Base-by-base conservation (phyloP, 805 yeast species). In the Millerago galiae region DNA sequence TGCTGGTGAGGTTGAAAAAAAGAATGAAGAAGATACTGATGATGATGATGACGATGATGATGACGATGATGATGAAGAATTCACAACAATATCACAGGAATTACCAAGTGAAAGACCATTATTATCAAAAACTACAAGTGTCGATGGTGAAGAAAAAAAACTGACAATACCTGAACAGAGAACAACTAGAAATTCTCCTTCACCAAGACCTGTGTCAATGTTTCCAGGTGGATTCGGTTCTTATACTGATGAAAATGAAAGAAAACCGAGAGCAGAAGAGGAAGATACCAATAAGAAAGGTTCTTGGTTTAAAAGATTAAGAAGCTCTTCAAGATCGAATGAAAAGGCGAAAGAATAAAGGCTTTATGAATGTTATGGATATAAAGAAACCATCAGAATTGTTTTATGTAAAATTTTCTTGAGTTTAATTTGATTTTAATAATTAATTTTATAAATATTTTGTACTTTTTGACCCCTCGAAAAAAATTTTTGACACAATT, bases 221-320 rank as follows among this genome's bases (percentile, higher is more conserved):
- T 49, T 54, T 40, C 51, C 54, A n/a, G 56, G 52, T 17, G 42
- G 48, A 14, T 12, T 43, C 8, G 8, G 36, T 5, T 34, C 34
- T 13, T 17, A 9, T 11, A n/a, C 36, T 24, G 53, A 43, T n/a
- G 57, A 49, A 16, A 8, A 16, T 17, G 65, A 60, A n/a, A 47
- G 67, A 40, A 54, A 52, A 27, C 49, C 62, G 1, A 51, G 66
- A 38, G 21, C 11, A 13, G 40, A 29, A 15, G 45, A 39, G 17
- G 51, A 37, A 8, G 34, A 36, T 17, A 56, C 60, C 41, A 52
- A 50, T 29, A 66, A 62, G 35, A 59, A 65, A 38, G 67, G 60
- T 21, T 61, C 67, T 7, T 74, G 79, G 79, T 68, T 72, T 46
- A 70, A 61, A 43, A 63, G 70, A 48, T 47, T 71, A 36, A 65